Evolutionary conservation across 148 eudicot species (phyloP).

Genomic region (Rhododendron williamsianum): DNA sequence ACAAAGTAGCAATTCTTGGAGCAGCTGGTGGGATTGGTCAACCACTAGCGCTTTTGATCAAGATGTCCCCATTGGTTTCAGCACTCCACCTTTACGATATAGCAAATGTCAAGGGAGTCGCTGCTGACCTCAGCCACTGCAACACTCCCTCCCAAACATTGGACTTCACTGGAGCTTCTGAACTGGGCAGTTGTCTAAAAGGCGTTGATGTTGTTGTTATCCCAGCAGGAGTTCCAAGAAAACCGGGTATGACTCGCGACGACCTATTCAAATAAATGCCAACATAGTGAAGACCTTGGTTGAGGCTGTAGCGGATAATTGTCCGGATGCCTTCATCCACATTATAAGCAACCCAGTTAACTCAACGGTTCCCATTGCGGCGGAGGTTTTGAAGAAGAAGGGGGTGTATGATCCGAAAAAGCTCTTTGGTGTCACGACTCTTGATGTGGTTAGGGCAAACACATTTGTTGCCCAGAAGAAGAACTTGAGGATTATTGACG

Average conservation of each 20-base stretch:
- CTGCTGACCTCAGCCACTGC: conserved; percentile 94
- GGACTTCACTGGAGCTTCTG: conserved; percentile 68
- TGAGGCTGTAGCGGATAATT: conserved; percentile 83
- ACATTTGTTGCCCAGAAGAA: conserved; percentile 88
- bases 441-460: conserved; percentile 89
- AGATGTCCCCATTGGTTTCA: conserved; percentile 88
- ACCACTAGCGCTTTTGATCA: conserved; percentile 68
- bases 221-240: conserved; percentile 92
- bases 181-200: conserved; percentile 53
- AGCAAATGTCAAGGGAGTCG: conserved; percentile 91
- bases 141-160: conserved; percentile 72
- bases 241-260: conserved; percentile 95
- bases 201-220: conserved; percentile 76
- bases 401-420: conserved; percentile 90
- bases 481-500: conserved; percentile 73
- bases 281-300: conserved; percentile 66
- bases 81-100: conserved; percentile 72
- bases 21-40: conserved; percentile 92
- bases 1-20: conserved; percentile 87
- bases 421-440: conserved; percentile 83
- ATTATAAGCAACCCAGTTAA: conserved; percentile 91
- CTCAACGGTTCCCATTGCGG: conserved; percentile 91
- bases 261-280: conserved; percentile 89
- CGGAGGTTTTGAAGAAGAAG: conserved; percentile 71
- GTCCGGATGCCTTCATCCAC: conserved; percentile 88